These are phyloP conservation scores for Phaeophleospora eucalypticola DNA, from an alignment of 2,329 filamentous ascomycete genomes.

Conservation along the genomic window DNA sequence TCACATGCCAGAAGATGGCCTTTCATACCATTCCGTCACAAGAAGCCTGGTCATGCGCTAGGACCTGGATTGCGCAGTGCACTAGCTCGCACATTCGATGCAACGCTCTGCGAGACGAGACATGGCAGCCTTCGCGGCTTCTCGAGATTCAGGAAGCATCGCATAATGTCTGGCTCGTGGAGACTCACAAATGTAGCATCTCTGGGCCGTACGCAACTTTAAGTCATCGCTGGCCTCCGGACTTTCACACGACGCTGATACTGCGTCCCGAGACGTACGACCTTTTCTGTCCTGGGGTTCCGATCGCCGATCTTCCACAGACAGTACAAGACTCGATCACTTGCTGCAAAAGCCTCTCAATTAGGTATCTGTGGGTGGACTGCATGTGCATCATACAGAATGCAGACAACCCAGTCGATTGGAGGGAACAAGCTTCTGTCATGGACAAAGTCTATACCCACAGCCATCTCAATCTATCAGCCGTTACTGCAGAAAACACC, in stretches of 20 bases:
- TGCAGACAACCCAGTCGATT: constrained; percentile 9
- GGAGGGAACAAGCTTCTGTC: constrained; percentile 4
- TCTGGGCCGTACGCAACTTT: background rate
- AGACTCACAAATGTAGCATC: no score
- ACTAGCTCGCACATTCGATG: no score
- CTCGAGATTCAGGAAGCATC: no score
- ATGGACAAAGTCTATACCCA: constrained; percentile 10
- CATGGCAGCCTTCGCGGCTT: no score
- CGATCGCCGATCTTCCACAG: background rate
- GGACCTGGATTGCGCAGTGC: no score
- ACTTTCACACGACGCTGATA: background rate
- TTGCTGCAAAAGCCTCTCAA: background rate
- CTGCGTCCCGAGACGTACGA: background rate
- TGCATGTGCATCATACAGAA: constrained; percentile 9
- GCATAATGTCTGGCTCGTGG: no score
- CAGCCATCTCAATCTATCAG: constrained; percentile 6
- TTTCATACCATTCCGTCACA: no score
- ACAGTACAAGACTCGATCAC: constrained; percentile 3
- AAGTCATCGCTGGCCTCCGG: background rate
- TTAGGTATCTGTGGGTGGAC: constrained; percentile 12
- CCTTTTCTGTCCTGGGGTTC: background rate
- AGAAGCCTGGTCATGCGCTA: no score
- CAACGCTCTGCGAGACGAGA: no score
- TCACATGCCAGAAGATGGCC: no score
- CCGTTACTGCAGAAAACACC: constrained; percentile 4